Evolutionary conservation across 2,329 filamentous ascomycete genomes (phyloP).

Genomic region (Talaromyces sp.): DNA sequence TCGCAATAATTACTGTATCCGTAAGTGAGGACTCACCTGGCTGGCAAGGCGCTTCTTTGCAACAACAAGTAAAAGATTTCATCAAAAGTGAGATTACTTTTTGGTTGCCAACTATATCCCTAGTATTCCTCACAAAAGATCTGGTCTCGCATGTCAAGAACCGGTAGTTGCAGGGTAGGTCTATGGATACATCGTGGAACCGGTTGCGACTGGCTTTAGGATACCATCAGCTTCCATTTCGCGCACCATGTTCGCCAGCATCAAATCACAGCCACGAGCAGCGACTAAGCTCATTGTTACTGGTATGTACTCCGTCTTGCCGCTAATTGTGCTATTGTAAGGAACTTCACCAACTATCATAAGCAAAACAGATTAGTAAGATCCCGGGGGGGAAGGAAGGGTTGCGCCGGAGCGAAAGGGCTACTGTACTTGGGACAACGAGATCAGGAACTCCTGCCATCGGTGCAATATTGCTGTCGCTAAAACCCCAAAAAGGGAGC

Average conservation of each 20-base stretch:
- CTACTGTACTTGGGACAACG: not conserved
- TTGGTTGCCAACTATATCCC: no score
- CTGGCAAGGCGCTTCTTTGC: no score
- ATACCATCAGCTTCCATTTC: not conserved
- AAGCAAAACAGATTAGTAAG: not conserved
- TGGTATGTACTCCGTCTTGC: not conserved
- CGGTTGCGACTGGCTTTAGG: not conserved
- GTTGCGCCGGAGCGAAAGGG: not conserved
- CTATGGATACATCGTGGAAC: not conserved
- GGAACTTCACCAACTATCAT: not conserved
- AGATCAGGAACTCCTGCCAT: not conserved
- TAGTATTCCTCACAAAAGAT: no score
- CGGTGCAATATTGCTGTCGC: not conserved
- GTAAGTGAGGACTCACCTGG: no score
- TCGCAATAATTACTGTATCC: no score
- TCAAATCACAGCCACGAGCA: not conserved
- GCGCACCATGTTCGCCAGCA: not conserved
- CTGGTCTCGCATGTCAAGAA: no score
- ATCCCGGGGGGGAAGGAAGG: not conserved
- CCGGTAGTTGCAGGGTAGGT: not conserved
- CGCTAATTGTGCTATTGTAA: not conserved
- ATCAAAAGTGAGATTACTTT: no score
- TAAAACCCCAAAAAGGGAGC: not conserved
- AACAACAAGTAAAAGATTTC: no score
- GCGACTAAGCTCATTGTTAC: not conserved